Percentiles rank a stretch among this genome's conserved stretches.
Conservation (phyloP, 257 asterid genomes). For the Scutellaria minor region DNA sequence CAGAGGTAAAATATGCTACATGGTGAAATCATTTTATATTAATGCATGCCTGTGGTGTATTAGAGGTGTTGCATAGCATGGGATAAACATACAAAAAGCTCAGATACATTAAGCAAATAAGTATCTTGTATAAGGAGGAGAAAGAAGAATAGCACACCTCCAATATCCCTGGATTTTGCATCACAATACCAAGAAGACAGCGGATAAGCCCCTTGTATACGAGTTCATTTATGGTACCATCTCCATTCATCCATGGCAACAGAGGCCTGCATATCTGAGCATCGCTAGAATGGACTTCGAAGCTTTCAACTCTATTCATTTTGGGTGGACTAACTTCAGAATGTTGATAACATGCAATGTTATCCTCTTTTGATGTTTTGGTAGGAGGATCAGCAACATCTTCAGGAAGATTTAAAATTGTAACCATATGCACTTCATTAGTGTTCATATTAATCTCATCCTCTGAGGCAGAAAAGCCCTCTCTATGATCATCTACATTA, state of each 20-base stretch:
- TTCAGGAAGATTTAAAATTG: conserved; percentile 74
- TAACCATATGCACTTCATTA: conserved; percentile 68
- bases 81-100: conserved; percentile 14
- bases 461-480: conserved; percentile 32
- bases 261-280: conserved; percentile 57
- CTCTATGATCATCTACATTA: conserved; percentile 33
- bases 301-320: conserved; percentile 39
- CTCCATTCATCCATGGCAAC: conserved; percentile 91
- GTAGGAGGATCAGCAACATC: conserved; percentile 48
- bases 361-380: conserved; percentile 40
- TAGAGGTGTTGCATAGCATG: conserved; percentile 5
- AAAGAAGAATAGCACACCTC: conserved; percentile 55
- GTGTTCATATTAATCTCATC: conserved; percentile 40
- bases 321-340: conserved; percentile 45
- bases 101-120: conserved; percentile 15
- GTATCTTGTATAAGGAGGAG: conserved; percentile 1
- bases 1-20: background rate
- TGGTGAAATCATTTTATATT: conserved; percentile 7
- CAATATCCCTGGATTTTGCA: conserved; percentile 94
- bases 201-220: conserved; percentile 87
- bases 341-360: conserved; percentile 34
- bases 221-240: conserved; percentile 75
- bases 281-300: conserved; percentile 41
- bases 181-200: conserved; percentile 75
- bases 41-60: background rate